Evolutionary conservation across 192 early-diverging fungal genomes (phyloP).

Genomic region (Powellomyces hirtus): DNA sequence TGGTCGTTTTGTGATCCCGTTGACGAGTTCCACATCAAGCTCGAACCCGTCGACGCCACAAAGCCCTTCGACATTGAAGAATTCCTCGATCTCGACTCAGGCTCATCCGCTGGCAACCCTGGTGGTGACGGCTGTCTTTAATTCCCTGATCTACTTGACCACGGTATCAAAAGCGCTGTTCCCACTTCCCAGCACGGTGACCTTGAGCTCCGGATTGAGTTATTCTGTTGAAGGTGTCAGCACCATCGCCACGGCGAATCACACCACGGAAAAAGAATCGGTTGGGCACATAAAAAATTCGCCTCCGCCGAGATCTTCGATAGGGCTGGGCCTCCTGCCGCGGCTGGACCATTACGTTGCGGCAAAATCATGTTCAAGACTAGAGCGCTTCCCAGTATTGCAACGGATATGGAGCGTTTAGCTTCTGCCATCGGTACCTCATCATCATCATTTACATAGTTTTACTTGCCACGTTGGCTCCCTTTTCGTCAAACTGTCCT

Average conservation of each 20-base stretch:
- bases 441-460: too few relatives aligned
- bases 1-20: neutral
- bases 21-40: constrained; percentile 3
- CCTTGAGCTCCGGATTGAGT: constrained; percentile 18
- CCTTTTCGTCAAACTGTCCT: too few relatives aligned
- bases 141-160: constrained; percentile 23
- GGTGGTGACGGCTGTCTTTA: constrained; percentile 14
- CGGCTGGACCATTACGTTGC: neutral
- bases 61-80: constrained; percentile 12
- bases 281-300: neutral
- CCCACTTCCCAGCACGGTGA: neutral
- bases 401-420: neutral
- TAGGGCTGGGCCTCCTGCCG: neutral
- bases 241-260: neutral
- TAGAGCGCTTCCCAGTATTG: neutral
- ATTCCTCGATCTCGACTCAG: constrained; percentile 20
- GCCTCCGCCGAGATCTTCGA: neutral
- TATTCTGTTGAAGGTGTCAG: constrained; percentile 5
- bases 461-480: too few relatives aligned
- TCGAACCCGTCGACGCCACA: constrained; percentile 1
- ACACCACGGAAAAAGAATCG: neutral
- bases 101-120: constrained; percentile 23
- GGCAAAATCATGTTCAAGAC: neutral
- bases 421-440: too few relatives aligned
- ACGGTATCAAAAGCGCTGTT: constrained; percentile 1